These are phyloP conservation scores for Effrenium voratum DNA, from an alignment of 73 alveolate genomes.

Conservation along the genomic window DNA sequence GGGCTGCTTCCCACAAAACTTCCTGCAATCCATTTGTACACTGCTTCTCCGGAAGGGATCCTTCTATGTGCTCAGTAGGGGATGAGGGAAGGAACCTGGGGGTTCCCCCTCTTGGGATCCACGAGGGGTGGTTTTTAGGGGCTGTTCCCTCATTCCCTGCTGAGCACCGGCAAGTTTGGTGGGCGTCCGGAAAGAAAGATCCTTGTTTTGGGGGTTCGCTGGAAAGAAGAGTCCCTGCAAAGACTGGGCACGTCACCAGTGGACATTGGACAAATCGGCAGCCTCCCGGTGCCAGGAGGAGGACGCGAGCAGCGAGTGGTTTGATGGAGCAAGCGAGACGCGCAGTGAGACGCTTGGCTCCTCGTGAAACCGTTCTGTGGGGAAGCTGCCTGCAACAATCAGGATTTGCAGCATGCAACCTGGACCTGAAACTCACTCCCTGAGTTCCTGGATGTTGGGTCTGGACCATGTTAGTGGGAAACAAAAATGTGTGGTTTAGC, in stretches of 20 bases:
- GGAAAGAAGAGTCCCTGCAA: background rate
- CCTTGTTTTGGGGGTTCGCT: background rate
- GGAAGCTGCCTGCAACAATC: background rate
- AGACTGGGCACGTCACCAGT: too few species aligned
- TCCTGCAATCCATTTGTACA: too few species aligned
- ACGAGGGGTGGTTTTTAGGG: background rate
- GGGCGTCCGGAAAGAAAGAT: background rate
- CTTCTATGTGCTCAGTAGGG: too few species aligned
- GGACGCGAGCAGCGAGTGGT: conserved; percentile 76
- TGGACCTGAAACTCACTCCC: background rate
- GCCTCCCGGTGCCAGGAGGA: too few species aligned
- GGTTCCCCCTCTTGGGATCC: too few species aligned
- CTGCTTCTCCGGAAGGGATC: too few species aligned
- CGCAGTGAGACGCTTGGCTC: conserved; percentile 28
- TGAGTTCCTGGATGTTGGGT: background rate
- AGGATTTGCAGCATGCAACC: background rate
- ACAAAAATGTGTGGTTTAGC: background rate
- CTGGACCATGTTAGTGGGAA: background rate
- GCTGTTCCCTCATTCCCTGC: background rate
- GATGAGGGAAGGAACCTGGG: too few species aligned
- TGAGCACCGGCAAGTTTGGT: background rate
- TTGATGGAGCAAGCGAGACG: conserved; percentile 66
- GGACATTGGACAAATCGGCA: too few species aligned
- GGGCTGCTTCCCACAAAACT: too few species aligned
- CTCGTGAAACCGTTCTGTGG: background rate